phyloP scores from a whole-genome alignment of 305 asterid species.

The Rubia tinctorum region DNA sequence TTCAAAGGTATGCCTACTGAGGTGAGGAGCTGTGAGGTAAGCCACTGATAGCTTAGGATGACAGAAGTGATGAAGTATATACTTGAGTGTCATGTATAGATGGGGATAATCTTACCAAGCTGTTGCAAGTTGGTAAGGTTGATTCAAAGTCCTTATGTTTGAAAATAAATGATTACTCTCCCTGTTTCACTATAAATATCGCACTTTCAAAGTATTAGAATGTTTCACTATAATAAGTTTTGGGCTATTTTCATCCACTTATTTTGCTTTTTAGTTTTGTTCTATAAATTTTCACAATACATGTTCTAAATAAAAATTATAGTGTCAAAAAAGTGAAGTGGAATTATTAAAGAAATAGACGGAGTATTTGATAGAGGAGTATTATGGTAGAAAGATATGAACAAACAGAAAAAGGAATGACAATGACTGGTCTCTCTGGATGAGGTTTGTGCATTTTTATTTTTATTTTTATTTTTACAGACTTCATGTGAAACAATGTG shows the following conservation, averaged over 20 bases:
- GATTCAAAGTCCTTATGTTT: not conserved
- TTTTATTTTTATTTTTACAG: not conserved
- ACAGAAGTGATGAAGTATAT: not conserved
- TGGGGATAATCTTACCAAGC: no score
- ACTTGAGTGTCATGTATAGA: no score
- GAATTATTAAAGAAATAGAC: no score
- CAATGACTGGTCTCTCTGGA: conserved; percentile 13
- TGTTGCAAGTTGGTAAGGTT: no score
- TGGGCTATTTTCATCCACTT: no score
- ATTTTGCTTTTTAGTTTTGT: no score
- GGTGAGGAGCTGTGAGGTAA: not conserved
- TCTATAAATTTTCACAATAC: no score
- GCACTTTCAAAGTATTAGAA: no score
- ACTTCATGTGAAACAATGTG: conserved; percentile 2
- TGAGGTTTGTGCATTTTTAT: not conserved
- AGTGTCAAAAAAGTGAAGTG: no score
- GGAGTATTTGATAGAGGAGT: not conserved
- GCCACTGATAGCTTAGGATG: not conserved
- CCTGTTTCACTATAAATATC: no score
- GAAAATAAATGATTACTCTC: not conserved
- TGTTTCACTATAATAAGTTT: no score
- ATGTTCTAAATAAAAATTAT: no score
- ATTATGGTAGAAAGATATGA: not conserved
- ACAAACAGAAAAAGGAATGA: not conserved
- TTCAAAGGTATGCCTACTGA: not conserved